Evolutionary conservation across 1,139 yeast genomes (phyloP), one percentile per base, ranked within the genome.

Genomic region (Candida neerlandica): DNA sequence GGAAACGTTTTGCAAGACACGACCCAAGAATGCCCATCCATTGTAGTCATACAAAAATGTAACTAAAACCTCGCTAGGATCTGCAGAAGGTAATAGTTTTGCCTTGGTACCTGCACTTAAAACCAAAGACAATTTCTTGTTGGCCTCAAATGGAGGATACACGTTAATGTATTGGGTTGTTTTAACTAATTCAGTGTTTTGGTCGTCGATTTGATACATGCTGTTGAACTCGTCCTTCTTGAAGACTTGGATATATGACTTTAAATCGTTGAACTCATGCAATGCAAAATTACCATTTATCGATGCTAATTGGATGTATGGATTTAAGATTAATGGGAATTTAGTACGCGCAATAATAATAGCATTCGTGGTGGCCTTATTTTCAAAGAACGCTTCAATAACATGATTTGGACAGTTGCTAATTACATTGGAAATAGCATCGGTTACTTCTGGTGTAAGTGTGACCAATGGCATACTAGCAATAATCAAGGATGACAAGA

Each of bases 1-100:
- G 32, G 84, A 72, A 7, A 85, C 64, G 56, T 85, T 86, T 56
- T 87, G 92, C 29, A 92, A 65, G 0, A 89, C 70, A 57, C 96
- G 78, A 1, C 97, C 97, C 33, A 92, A 59, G 40, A 88, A 71
- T 0, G 95, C 81, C 96, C 97, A 90, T 0, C 97, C 98, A 62
- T 85, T 88, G 61, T 85, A 90, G 5, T 79, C 77, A 63, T 86
- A 82, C 41, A 86, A 70, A 70, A 94, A 91, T 29, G 90, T 78
- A 1, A 87, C 86, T 39, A 89, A 75, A 5, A 84, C 77, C 33
- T 71, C 75, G 30, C 70, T 69, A 3, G 67, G 65, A 14, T 62
- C 62, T 2, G 73, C 60, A 2, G 81, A 66, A 1, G 89, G 82
- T 30, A 89, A 66, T 1, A 89, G 67, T 56, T 85, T 86, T 2